Evolutionary conservation across 805 yeast genomes (phyloP), one percentile per base, ranked within the genome.

Genomic region (Isabelozyma pseudorhagii): DNA sequence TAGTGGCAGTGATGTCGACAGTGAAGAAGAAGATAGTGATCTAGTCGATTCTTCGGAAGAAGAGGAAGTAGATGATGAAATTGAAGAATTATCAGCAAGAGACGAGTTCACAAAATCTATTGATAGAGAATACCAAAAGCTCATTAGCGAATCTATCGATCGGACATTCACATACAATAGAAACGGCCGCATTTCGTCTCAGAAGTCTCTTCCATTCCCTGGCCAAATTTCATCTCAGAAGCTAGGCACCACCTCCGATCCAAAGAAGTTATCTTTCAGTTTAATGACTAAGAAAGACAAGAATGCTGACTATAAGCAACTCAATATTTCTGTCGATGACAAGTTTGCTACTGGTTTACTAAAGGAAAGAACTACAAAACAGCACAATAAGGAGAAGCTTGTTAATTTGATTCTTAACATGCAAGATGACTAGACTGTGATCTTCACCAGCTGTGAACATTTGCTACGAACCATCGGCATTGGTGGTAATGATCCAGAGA

Each of bases 251-350:
- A 31, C 10, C 4, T 31, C 36, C 10, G 36, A 31, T 8, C 36
- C 36, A 31, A 44, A 57, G 9, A 46, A 51, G 44, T 66, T 78
- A 28, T 62, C 78, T 11, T 85, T 85, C 61, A 78, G 81, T 3
- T 72, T 86, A 48, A 62, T 86, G 47, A 78, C 85, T 8, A 81
- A 75, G 54, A 65, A 74, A 27, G 87, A 84, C 17, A 78, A 77
- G 56, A 75, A 69, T 52, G 46, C 60, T 7, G 64, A 73, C 3
- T 67, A 80, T 1, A 75, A 75, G 45, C 73, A 68, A 34, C 60
- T 86, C 25, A 64, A 61, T 4, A 64, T 87, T 36, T 90, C 91
- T 0, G 65, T 74, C 1, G 71, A 80, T 51, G 77, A 78, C 25
- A 77, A 72, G 48, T 78, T 87, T 60, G 85, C 82, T 0, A 72